Conservation (phyloP, 768 basidiomycete species). For the Chlorophyllum brunneum region DNA sequence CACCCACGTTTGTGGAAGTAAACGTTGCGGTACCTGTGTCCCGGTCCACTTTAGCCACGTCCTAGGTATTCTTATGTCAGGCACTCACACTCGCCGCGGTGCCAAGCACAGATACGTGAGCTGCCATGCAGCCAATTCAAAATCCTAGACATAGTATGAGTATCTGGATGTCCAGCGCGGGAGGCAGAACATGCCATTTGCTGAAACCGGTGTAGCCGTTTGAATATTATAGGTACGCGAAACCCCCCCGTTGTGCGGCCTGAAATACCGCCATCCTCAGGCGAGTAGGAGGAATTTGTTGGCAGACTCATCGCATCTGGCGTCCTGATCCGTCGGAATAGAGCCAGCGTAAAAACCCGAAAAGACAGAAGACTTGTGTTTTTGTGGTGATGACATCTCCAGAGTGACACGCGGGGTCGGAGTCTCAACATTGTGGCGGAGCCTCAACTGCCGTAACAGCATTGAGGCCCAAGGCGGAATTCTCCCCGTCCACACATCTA, state of each 20-base stretch:
- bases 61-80: background rate
- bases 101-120: conserved; percentile 90
- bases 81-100: conserved; percentile 80
- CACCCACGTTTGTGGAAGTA: conserved; percentile 94
- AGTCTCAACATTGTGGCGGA: conserved; percentile 22
- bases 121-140: conserved; percentile 96
- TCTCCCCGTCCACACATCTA: conserved; percentile 15
- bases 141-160: conserved; percentile 57
- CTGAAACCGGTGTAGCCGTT: conserved; percentile 74
- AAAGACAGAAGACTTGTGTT: conserved; percentile 5
- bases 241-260: conserved; percentile 8
- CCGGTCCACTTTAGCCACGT: conserved; percentile 8
- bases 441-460: conserved; percentile 15
- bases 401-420: conserved; percentile 15
- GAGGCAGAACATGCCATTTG: conserved; percentile 64
- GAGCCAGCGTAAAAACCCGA: conserved; percentile 29
- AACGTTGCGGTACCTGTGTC: conserved; percentile 82
- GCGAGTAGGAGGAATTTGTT: conserved; percentile 32
- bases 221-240: conserved; percentile 70
- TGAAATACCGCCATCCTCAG: conserved; percentile 35
- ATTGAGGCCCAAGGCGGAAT: conserved; percentile 1
- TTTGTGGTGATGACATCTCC: conserved; percentile 3
- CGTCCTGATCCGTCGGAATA: conserved; percentile 32
- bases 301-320: conserved; percentile 37
- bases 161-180: background rate